A percentile compares a stretch with the other conserved stretches of the same genome.
Evolutionary conservation across 345 rosid genomes (phyloP).

Genomic region (Citrus glauca): DNA sequence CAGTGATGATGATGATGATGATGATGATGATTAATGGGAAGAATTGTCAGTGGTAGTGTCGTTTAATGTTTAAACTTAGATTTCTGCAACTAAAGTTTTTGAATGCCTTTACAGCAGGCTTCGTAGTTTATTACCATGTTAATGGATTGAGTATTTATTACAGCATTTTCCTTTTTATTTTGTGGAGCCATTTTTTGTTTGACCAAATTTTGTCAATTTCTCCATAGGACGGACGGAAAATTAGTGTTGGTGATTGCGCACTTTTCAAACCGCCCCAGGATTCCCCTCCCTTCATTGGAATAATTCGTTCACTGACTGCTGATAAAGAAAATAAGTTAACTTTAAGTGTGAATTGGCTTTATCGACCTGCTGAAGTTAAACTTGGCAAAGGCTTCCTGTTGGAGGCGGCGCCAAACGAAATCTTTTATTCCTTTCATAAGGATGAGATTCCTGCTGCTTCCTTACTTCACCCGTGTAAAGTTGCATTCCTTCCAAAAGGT

Average conservation of each 20-base stretch:
- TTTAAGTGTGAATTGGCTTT: conserved; percentile 82
- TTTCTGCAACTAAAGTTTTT: background rate
- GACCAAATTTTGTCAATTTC: background rate
- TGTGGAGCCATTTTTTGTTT: background rate
- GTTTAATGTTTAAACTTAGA: background rate
- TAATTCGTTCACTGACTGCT: conserved; percentile 53
- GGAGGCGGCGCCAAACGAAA: conserved; percentile 90
- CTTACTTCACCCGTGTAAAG: conserved; percentile 92
- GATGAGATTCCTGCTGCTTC: conserved; percentile 90
- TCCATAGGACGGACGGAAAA: conserved; percentile 75
- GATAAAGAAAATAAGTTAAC: conserved; percentile 48
- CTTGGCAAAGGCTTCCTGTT: conserved; percentile 80
- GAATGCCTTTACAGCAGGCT: background rate
- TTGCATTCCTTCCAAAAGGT: conserved; percentile 83
- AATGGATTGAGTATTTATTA: background rate
- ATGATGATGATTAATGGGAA: background rate
- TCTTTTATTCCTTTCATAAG: conserved; percentile 92
- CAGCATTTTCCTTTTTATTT: background rate
- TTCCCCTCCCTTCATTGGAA: conserved; percentile 89
- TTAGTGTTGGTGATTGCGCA: conserved; percentile 88
- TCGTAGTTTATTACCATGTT: background rate
- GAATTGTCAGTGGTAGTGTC: background rate
- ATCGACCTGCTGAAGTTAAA: conserved; percentile 75
- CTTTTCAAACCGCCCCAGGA: conserved; percentile 79
- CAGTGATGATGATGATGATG: background rate